phyloP scores from a whole-genome alignment of 2,329 filamentous ascomycete species.

The Hymenoscyphus salicellus region DNA sequence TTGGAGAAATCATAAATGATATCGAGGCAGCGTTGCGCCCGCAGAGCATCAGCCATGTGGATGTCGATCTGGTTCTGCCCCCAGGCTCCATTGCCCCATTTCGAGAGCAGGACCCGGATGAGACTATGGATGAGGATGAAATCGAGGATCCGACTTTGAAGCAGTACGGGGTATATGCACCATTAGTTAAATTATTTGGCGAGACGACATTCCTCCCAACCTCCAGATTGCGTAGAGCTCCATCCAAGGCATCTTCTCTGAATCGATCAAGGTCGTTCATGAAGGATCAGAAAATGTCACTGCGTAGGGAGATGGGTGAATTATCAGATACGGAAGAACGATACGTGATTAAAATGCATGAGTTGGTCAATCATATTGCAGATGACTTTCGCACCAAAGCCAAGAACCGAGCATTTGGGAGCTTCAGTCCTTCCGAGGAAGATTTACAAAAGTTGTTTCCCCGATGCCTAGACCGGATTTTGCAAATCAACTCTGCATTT shows the following conservation, averaged over 20 bases:
- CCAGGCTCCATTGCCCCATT: slow-evolving; percentile 67
- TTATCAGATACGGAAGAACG: slow-evolving; percentile 90
- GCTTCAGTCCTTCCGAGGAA: slow-evolving; percentile 67
- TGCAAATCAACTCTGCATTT: slow-evolving; percentile 78
- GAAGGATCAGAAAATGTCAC: slow-evolving; percentile 75
- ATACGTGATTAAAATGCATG: slow-evolving; percentile 84
- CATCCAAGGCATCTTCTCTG: slow-evolving; percentile 78
- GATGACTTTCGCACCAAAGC: slow-evolving; percentile 74
- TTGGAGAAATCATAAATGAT: slow-evolving; percentile 66
- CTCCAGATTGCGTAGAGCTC: slow-evolving; percentile 76
- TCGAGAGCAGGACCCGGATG: slow-evolving; percentile 57
- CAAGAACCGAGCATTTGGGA: slow-evolving; percentile 54
- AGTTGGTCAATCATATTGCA: slow-evolving; percentile 77
- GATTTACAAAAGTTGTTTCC: slow-evolving; percentile 79
- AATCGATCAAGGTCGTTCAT: slow-evolving; percentile 76
- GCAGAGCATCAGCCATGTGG: slow-evolving; percentile 79
- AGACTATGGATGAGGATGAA: slow-evolving; percentile 62
- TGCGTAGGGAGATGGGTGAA: slow-evolving; percentile 86
- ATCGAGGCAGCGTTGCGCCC: slow-evolving; percentile 75
- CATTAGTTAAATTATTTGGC: slow-evolving; percentile 75
- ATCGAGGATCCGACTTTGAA: slow-evolving; percentile 60
- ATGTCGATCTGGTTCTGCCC: slow-evolving; percentile 83
- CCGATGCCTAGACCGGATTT: slow-evolving; percentile 72
- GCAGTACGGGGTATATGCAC: slow-evolving; percentile 75
- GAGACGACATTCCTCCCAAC: slow-evolving; percentile 85